Evolutionary conservation across 2,329 filamentous ascomycete species (phyloP).

Genomic region (Phaeosphaeria sp.): DNA sequence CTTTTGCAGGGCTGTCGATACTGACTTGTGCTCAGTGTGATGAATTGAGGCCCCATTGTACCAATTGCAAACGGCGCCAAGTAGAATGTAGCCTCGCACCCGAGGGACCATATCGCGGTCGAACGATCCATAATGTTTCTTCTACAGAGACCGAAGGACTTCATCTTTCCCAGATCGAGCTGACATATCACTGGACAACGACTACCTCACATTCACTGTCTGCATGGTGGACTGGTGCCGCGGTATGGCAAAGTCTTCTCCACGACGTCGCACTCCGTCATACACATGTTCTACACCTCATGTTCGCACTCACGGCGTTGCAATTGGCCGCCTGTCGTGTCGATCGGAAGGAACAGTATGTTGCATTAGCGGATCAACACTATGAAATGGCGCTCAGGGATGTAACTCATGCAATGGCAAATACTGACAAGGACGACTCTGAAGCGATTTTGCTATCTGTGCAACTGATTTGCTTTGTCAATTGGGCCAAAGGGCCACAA

Average conservation of each 20-base stretch:
- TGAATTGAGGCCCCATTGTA: slow-evolving; percentile 34
- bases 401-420: slow-evolving; percentile 29
- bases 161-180: slow-evolving; percentile 29
- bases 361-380: slow-evolving; percentile 24
- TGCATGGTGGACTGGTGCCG: slow-evolving; percentile 17
- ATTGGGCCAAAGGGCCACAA: slow-evolving; percentile 31
- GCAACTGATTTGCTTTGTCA: slow-evolving; percentile 34
- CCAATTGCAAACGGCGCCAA: slow-evolving; percentile 30
- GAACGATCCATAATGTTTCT: background rate
- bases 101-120: background rate
- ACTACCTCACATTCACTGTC: slow-evolving; percentile 32
- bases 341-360: slow-evolving; percentile 22
- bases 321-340: slow-evolving; percentile 33
- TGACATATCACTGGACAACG: slow-evolving; percentile 36
- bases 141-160: slow-evolving; percentile 1
- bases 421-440: slow-evolving; percentile 24
- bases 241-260: slow-evolving; percentile 22
- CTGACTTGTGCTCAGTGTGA: slow-evolving; percentile 29
- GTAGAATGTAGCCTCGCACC: slow-evolving; percentile 29
- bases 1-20: background rate
- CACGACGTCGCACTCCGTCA: slow-evolving; percentile 27
- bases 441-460: slow-evolving; percentile 33
- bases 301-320: slow-evolving; percentile 33
- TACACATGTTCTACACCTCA: slow-evolving; percentile 27
- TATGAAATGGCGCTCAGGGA: slow-evolving; percentile 28